Conservation (phyloP, 2,329 filamentous ascomycete genomes). For the Sphaerulina vaccinii region DNA sequence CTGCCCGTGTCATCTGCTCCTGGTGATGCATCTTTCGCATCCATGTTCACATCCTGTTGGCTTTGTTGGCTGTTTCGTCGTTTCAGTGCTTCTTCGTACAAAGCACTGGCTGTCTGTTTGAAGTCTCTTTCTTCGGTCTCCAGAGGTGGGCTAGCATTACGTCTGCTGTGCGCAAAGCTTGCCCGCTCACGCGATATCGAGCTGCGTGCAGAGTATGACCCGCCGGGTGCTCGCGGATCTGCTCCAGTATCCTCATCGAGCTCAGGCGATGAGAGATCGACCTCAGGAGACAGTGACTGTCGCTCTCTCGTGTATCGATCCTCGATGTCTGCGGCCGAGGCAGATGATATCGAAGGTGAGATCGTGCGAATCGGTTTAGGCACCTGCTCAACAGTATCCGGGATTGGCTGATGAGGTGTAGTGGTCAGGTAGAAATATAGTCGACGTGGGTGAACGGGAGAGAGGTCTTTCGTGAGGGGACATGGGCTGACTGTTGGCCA, state of each 20-base stretch:
- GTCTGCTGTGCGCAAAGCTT: slow-evolving; percentile 58
- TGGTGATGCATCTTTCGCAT: slow-evolving; percentile 31
- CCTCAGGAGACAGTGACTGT: slow-evolving; percentile 81
- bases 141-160: slow-evolving; percentile 80
- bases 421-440: slow-evolving; percentile 96
- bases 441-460: slow-evolving; percentile 86
- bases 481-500: slow-evolving; percentile 77
- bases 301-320: slow-evolving; percentile 58
- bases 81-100: slow-evolving; percentile 59
- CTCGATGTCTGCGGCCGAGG: slow-evolving; percentile 71
- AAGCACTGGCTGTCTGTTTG: slow-evolving; percentile 85
- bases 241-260: slow-evolving; percentile 67
- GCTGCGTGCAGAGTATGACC: slow-evolving; percentile 58
- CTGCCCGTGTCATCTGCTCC: slow-evolving; percentile 36
- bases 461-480: slow-evolving; percentile 87
- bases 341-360: slow-evolving; percentile 79
- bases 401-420: slow-evolving; percentile 78
- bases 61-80: slow-evolving; percentile 40
- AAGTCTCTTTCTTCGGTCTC: slow-evolving; percentile 97
- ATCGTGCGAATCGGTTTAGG: slow-evolving; percentile 59
- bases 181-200: slow-evolving; percentile 41
- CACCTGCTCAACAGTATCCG: slow-evolving; percentile 51
- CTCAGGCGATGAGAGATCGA: slow-evolving; percentile 84
- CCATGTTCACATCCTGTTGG: slow-evolving; percentile 40
- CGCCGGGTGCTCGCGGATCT: slow-evolving; percentile 61